These are phyloP conservation scores for Solanum chiquidenum DNA, from an alignment of 257 asterid genomes.

Conservation along the genomic window DNA sequence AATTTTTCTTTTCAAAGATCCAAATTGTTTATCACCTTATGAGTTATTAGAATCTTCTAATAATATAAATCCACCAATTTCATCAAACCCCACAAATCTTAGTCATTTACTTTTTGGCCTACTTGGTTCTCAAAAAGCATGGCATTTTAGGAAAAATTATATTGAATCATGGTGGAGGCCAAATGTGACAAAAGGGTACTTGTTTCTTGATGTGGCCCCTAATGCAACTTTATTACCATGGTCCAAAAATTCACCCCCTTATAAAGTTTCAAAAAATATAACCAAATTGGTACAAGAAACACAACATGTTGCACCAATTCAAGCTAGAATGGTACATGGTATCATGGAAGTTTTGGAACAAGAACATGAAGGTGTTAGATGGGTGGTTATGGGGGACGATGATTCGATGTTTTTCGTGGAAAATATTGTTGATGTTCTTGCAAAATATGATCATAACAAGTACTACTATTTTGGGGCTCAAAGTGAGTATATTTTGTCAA, in stretches of 20 bases:
- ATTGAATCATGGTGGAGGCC: constrained; percentile 67
- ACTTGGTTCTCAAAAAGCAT: constrained; percentile 34
- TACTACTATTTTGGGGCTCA: constrained; percentile 50
- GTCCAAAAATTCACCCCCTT: constrained; percentile 45
- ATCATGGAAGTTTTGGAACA: constrained; percentile 37
- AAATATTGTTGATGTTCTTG: constrained; percentile 44
- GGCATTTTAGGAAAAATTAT: constrained; percentile 38
- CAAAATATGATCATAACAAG: constrained; percentile 30
- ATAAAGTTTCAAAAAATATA: constrained; percentile 27
- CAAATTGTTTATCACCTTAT: neutral
- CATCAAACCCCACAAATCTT: constrained; percentile 18
- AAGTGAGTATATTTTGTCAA: constrained; percentile 42
- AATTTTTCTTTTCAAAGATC: neutral
- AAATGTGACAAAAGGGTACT: constrained; percentile 36
- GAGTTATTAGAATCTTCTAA: neutral
- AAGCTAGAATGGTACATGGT: constrained; percentile 53
- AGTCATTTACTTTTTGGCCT: constrained; percentile 53
- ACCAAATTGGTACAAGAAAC: constrained; percentile 1
- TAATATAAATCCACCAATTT: neutral
- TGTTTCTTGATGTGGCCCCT: constrained; percentile 36
- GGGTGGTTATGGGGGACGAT: constrained; percentile 68
- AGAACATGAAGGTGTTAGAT: constrained; percentile 27
- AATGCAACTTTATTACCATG: constrained; percentile 37
- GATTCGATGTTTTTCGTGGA: constrained; percentile 44
- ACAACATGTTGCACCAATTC: constrained; percentile 23